Evolutionary conservation across 805 yeast genomes (phyloP), one percentile per base, ranked within the genome.

Genomic region (Diddensiella santjacobensis): DNA sequence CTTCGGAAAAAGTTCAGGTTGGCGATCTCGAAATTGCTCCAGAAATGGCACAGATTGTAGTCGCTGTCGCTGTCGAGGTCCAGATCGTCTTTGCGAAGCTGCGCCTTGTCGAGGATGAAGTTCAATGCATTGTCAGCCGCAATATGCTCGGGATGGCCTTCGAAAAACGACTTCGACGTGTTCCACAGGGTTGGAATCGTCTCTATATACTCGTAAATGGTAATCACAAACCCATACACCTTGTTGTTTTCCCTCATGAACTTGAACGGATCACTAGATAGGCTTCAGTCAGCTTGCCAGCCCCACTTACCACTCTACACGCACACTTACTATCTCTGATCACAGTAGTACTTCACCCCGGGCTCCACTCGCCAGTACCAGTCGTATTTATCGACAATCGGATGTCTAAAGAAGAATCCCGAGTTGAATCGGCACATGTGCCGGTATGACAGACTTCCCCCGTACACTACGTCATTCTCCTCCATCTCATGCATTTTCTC

Each of bases 331-430:
- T 70, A 65, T 24, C 52, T 31, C 46, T 61, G 65, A 68, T 93
- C 97, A 68, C 98, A 93, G 65, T 73, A 85, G 64, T 86, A 85
- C 60, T 86, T 81, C 43, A 90, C 89, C 54, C 83, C 88, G 0
- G 99, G 99, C 65, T 91, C 99, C 10, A 91, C 96, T 54, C 99
- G 76, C 80, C 96, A 90, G 69, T 91, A 91, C 74, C 83, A 93
- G 52, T 88, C 91, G 69, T 86, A 93, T 29, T 83, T 73, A 40
- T 71, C 65, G 57, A 90, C 68, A 40, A 88, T 63, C 48, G 80
- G 80, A 61, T 89, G 95, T 62, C 85, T 78, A 71, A 80, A 91
- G 69, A 93, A 93, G 64, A 75, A 86, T 0, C 98, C 97, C 2
- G 95, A 84, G 63, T 93, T 91, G 71, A 84, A 91, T 33, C 96